phyloP scores from a whole-genome alignment of 1,139 yeast genomes.

The Diutina mesorugosa region DNA sequence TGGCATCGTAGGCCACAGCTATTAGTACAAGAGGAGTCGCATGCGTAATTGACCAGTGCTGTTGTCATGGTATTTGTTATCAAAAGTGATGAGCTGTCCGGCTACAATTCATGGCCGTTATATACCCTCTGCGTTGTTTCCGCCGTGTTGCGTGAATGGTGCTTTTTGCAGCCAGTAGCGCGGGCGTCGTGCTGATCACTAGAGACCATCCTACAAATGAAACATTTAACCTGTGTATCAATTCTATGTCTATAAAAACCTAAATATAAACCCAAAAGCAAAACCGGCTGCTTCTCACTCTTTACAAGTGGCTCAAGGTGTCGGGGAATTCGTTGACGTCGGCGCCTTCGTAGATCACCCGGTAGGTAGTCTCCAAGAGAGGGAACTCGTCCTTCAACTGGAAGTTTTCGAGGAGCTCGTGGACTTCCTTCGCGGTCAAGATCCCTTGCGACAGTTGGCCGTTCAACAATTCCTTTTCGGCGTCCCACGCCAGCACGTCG shows the following conservation, averaged over 20 bases:
- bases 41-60: too few relatives aligned
- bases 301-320: constrained; percentile 1
- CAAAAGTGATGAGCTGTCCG: too few relatives aligned
- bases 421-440: constrained; percentile 35
- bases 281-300: background rate
- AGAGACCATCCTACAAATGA: background rate
- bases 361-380: constrained; percentile 36
- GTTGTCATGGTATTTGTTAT: too few relatives aligned
- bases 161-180: too few relatives aligned
- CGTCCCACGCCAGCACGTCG: constrained; percentile 27
- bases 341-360: constrained; percentile 20
- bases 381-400: constrained; percentile 25
- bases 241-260: background rate
- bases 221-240: background rate
- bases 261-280: background rate
- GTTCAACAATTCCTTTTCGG: constrained; percentile 32
- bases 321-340: constrained; percentile 2
- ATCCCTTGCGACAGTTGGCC: constrained; percentile 41
- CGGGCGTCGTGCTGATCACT: too few relatives aligned
- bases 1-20: background rate
- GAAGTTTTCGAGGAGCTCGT: constrained; percentile 26
- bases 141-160: background rate
- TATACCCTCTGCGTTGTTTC: background rate
- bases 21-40: background rate
- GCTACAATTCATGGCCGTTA: too few relatives aligned